Base-by-base conservation (phyloP, 2,329 filamentous ascomycete genomes). In the Grosmannia penicillata region DNA sequence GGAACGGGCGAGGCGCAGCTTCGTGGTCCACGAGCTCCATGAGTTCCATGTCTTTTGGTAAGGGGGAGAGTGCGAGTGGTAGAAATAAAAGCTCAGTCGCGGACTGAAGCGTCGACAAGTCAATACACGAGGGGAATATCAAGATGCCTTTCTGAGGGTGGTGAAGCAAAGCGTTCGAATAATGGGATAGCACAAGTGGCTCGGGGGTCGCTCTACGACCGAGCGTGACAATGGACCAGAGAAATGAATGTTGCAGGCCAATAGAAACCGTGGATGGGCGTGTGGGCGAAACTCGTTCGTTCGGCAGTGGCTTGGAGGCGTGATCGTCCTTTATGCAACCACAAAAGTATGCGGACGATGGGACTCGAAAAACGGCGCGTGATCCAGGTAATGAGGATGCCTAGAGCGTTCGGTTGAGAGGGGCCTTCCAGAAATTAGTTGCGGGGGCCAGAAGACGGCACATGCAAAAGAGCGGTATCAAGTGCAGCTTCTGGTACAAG, bases 1-100 rank as follows among this genome's bases (percentile, higher is more conserved):
- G 65, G 52, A 76, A 78, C 26, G 72, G 72, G 48, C 74, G 69
- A 56, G 70, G 63, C 41, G 68, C 67, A 36, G 70, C 67, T 61
- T 77, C 73, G 53, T 75, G 71, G 45, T 77, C 72, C 45, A 77
- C 72, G 47, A 78, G 60, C 56, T 77, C 73, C 58, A 76, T 66
- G 49, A 78, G 65, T 57, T 77, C 74, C 74, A 78, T 76, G 43
- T 53, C 52, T 53, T 43, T 47, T 45, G 43, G 38, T 33, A 38
- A 24, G 23, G 15, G 15, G 31, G 18, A 17, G 19, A 26, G 17
- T 26, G 23, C 24, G n/a, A 14, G 10, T 13, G 26, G 18, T 18
- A 23, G 15, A 19, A 18, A 9, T 22, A 7, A 6, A 35, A 10
- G 18, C 21, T 34, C 38, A 34, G 31, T 39, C 30, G 36, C 39